Evolutionary conservation across 2,329 filamentous ascomycete genomes (phyloP), one percentile per base, ranked within the genome.

Genomic region (Teratosphaeria pseudoeucalypti): DNA sequence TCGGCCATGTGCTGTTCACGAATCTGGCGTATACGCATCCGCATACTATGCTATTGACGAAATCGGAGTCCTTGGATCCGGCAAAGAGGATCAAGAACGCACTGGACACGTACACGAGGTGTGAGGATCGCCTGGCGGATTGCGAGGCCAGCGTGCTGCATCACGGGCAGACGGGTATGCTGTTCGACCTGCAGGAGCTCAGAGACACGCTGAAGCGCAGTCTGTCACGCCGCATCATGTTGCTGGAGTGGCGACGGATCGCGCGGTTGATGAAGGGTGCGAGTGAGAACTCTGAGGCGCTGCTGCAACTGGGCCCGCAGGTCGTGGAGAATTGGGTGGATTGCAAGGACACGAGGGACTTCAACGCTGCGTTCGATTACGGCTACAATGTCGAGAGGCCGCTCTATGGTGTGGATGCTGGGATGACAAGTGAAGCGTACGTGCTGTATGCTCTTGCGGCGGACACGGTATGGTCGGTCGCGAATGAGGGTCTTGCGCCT

Each of bases 141-240:
- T 65, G 64, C 26, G 67, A 71, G 55, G 63, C 65, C 2, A 62
- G 63, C 23, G 66, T 71, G 10, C 64, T 74, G 16, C 62, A 64
- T 27, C 64, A 68, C 47, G 65, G 65, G 10, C 71, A 73, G 58
- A 72, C 68, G 14, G 71, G 72, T 49, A 70, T 73, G 65, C 61
- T 74, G 49, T 68, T 73, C 49, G 72, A 74, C 29, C 60, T 74
- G 23, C 69, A 73, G 27, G 64, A 67, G n/a, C 61, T 73, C 14
- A 63, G 72, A 16, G 56, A 65, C 19, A 63, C 63, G 10, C 66
- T 74, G 11, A 64, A 67, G 7, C 58, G 57, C 34, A 72, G 70
- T 60, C 58, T 70, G 29, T 64, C 68, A 12, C 61, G 70, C 29
- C 64, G 72, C 14, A 65, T 72, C 55, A 64, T 67, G 12, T 58